Evolutionary conservation across 140 eudicot genomes (phyloP), one percentile per base, ranked within the genome.

Genomic region (Anethum foeniculum): DNA sequence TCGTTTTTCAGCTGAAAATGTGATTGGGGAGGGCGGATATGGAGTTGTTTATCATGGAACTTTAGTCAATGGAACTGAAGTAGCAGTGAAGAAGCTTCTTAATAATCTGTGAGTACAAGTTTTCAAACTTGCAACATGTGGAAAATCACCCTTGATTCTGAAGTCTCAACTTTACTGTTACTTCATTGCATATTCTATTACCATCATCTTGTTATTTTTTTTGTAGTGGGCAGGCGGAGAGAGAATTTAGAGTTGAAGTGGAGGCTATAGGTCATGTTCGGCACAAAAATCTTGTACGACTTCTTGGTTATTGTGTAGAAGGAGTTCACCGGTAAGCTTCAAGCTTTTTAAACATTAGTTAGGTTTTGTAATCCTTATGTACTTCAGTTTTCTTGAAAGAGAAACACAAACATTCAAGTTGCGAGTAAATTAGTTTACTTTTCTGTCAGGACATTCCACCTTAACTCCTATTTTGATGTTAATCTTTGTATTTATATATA

Each of bases 181-280:
- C 58, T 7, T 73, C 6, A 38, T 39, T 60, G 51, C 41, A 62
- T 79, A 51, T 8, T 79, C 10, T 27, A 6, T 75, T 77, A 19
- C 68, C 9, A 16, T 4, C n/a, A 30, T 58, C 77, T 49, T 25
- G 64, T 83, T 19, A 28, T 56, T 44, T 7, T 15, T 49, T 82
- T 44, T 79, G 13, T 84, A 94, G 98, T 84, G 98, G 98, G 25
- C 98, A 94, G 85, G 98, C 98, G 9, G 98, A 94, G 86, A 92
- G 87, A 85, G 98, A 94, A 83, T 94, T 93, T 82, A 88, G 97
- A 84, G 96, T 89, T 75, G 98, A 93, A 85, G 98, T 91, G 82
- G 98, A 93, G 56, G 98, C 98, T 56, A 93, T 93, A 43, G 98
- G 98, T 71, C 97, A 93, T 84, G 98, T 91, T 84, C 90, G 98